phyloP scores from a whole-genome alignment of 495 filamentous ascomycete genomes.

The Aspergillus asperescens region DNA sequence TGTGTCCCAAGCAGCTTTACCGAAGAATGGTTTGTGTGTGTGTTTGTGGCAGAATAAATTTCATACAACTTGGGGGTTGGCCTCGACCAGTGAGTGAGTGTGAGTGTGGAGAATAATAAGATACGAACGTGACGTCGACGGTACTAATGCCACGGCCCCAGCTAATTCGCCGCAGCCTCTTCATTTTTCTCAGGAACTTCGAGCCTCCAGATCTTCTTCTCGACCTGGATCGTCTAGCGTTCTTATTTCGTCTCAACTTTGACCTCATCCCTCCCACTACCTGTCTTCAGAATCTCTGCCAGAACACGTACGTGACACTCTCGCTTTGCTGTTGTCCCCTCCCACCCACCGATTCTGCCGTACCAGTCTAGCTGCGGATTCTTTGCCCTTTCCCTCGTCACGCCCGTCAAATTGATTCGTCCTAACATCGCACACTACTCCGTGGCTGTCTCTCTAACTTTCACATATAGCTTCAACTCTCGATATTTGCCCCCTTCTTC shows the following conservation, averaged over 20 bases:
- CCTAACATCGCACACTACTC: background rate
- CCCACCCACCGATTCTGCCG: too few species aligned
- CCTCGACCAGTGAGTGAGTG: background rate
- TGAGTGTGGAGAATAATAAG: background rate
- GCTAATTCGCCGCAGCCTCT: constrained; percentile 25
- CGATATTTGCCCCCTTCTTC: background rate
- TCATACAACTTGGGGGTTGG: background rate
- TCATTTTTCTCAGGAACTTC: constrained; percentile 25
- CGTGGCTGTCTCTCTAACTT: background rate
- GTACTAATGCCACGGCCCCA: constrained; percentile 19
- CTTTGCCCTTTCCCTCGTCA: constrained; percentile 1
- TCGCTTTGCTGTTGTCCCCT: background rate
- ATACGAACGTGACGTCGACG: background rate
- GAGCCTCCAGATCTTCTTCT: constrained; percentile 24
- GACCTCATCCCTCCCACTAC: constrained; percentile 16
- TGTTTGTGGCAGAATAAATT: constrained; percentile 5
- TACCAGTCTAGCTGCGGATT: background rate
- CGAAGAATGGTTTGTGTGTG: constrained; percentile 1
- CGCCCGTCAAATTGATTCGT: background rate
- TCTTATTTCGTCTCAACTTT: constrained; percentile 14
- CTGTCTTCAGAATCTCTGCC: constrained; percentile 5
- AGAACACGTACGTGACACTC: constrained; percentile 8
- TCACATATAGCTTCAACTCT: constrained; percentile 6
- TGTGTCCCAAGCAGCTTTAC: background rate
- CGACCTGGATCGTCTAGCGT: constrained; percentile 26